Percentiles rank a stretch among this genome's conserved stretches.
Evolutionary conservation across 805 yeast genomes (phyloP).

Genomic region (Priceomyces fermenticarens): DNA sequence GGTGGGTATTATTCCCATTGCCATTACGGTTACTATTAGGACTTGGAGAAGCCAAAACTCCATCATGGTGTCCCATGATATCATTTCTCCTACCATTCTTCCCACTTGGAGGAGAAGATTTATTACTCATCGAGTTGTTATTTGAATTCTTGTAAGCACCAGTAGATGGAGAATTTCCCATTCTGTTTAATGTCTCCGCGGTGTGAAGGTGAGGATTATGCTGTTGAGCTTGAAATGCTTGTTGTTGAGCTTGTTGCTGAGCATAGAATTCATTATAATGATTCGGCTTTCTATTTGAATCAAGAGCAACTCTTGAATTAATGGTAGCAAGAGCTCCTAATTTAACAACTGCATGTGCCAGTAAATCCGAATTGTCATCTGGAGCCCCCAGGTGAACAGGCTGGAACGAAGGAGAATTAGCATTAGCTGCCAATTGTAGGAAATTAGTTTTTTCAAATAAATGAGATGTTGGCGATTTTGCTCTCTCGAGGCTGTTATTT

Average conservation of each 20-base stretch:
- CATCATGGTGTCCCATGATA: background rate
- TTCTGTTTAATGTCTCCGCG: slow-evolving; percentile 36
- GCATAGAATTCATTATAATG: slow-evolving; percentile 5
- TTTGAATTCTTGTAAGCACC: slow-evolving; percentile 8
- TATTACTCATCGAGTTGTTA: slow-evolving; percentile 8
- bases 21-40: slow-evolving; percentile 19
- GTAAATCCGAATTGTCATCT: slow-evolving; percentile 23
- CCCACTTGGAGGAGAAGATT: slow-evolving; percentile 9
- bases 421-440: slow-evolving; percentile 31
- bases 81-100: slow-evolving; percentile 4
- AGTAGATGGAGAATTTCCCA: slow-evolving; percentile 30
- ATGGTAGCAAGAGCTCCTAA: slow-evolving; percentile 67
- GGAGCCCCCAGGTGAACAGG: slow-evolving; percentile 13
- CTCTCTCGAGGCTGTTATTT: slow-evolving; percentile 20
- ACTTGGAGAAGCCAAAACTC: slow-evolving; percentile 5
- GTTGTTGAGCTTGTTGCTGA: slow-evolving; percentile 12
- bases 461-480: slow-evolving; percentile 40
- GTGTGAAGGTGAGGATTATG: slow-evolving; percentile 11
- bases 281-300: slow-evolving; percentile 34
- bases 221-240: slow-evolving; percentile 5
- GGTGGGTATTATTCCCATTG: slow-evolving; percentile 15
- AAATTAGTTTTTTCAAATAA: slow-evolving; percentile 44
- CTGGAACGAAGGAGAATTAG: slow-evolving; percentile 17
- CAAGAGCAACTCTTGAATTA: slow-evolving; percentile 51
- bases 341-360: slow-evolving; percentile 48